Percentiles rank a stretch among this genome's conserved stretches.
phyloP scores from a whole-genome alignment of 1,139 yeast genomes.

The Geotrichum carabidarum region DNA sequence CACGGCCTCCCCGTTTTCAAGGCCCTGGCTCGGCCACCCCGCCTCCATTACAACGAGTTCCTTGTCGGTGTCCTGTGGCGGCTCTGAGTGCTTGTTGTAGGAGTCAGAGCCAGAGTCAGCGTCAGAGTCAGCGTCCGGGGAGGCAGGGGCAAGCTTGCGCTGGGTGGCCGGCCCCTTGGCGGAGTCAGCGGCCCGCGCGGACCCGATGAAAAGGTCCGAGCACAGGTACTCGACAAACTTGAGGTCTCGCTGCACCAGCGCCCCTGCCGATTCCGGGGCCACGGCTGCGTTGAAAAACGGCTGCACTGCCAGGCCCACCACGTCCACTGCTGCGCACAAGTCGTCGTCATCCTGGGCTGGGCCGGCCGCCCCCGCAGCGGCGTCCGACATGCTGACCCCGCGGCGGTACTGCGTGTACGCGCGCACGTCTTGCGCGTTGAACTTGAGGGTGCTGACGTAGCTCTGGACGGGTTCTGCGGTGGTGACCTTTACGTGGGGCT shows the following conservation, averaged over 20 bases:
- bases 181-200: neutral
- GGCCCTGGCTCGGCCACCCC: conserved; percentile 66
- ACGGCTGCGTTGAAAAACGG: conserved; percentile 30
- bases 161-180: neutral
- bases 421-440: conserved; percentile 25
- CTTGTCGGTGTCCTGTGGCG: neutral
- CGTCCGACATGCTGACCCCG: neutral
- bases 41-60: conserved; percentile 54
- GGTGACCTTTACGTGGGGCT: conserved; percentile 20
- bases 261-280: conserved; percentile 26
- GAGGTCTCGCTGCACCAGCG: conserved; percentile 28
- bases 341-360: conserved; percentile 21
- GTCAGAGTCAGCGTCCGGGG: neutral
- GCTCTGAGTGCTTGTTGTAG: neutral
- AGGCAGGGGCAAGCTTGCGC: neutral
- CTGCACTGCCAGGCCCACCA: conserved; percentile 29
- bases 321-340: conserved; percentile 30
- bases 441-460: conserved; percentile 28
- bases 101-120: too few relatives aligned
- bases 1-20: conserved; percentile 50
- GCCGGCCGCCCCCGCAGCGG: neutral
- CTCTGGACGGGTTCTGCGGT: conserved; percentile 33
- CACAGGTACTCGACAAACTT: conserved; percentile 31
- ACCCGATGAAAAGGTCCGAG: conserved; percentile 27
- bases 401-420: conserved; percentile 19